Evolutionary conservation across 345 rosid genomes (phyloP).

Genomic region (Cardamine chenopodiifolia): DNA sequence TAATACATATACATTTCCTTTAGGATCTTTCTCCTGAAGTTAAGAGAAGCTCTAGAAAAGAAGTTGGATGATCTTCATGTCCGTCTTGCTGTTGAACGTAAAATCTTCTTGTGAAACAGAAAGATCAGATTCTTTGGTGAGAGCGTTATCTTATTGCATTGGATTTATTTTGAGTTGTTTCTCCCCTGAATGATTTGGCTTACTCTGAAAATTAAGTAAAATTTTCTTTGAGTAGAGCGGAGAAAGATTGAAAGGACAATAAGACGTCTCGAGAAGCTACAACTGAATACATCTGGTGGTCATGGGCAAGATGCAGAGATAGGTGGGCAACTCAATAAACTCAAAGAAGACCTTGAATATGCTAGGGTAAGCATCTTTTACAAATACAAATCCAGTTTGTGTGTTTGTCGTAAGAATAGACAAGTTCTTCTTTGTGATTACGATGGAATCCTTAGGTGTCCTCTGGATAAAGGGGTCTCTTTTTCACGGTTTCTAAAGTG

Average conservation of each 20-base stretch:
- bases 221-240: constrained; percentile 54
- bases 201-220: not conserved
- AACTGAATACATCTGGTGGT: constrained; percentile 62
- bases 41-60: constrained; percentile 66
- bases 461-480: not conserved
- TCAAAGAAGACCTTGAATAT: constrained; percentile 98
- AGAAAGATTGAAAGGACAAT: constrained; percentile 89
- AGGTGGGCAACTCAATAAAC: constrained; percentile 67
- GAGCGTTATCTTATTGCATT: not conserved
- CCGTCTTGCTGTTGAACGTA: constrained; percentile 83
- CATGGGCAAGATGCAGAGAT: constrained; percentile 68
- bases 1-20: not conserved
- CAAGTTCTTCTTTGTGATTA: not conserved
- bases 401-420: not conserved
- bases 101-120: constrained; percentile 78
- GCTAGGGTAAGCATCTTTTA: constrained; percentile 60
- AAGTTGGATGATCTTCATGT: constrained; percentile 72
- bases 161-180: not conserved
- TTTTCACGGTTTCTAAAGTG: not conserved
- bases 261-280: constrained; percentile 85
- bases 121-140: constrained; percentile 94
- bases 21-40: constrained; percentile 75
- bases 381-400: not conserved
- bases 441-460: not conserved
- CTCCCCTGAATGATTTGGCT: not conserved